Conservation (phyloP, 2,329 filamentous ascomycete genomes). For the Xylaria digitata region DNA sequence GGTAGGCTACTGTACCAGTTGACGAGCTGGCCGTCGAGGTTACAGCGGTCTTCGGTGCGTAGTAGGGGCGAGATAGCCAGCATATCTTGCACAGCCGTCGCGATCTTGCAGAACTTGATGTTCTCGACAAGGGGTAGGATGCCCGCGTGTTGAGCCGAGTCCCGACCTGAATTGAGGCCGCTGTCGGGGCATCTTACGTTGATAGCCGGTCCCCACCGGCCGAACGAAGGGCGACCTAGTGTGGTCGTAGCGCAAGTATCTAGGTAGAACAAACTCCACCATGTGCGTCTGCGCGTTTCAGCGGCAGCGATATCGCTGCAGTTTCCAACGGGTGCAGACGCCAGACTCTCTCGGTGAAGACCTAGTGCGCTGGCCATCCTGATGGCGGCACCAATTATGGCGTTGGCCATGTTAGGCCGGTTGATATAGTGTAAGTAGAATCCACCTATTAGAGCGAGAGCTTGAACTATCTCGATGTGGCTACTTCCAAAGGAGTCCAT, state of each 20-base stretch:
- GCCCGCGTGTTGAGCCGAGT: slow-evolving; percentile 69
- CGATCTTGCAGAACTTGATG: slow-evolving; percentile 82
- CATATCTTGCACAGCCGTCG: slow-evolving; percentile 80
- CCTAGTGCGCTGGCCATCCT: slow-evolving; percentile 81
- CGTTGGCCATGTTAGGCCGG: slow-evolving; percentile 80
- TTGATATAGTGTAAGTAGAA: slow-evolving; percentile 84
- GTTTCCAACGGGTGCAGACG: slow-evolving; percentile 51
- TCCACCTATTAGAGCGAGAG: slow-evolving; percentile 76
- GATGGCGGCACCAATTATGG: slow-evolving; percentile 75
- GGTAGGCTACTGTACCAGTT: slow-evolving; percentile 79
- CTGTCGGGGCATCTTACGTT: slow-evolving; percentile 72
- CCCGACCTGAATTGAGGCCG: slow-evolving; percentile 59
- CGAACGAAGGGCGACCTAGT: slow-evolving; percentile 76
- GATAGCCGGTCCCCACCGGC: slow-evolving; percentile 74
- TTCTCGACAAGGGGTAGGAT: slow-evolving; percentile 80
- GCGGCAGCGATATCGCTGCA: slow-evolving; percentile 62
- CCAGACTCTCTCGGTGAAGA: slow-evolving; percentile 71
- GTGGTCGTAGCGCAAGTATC: slow-evolving; percentile 80
- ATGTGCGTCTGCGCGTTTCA: slow-evolving; percentile 74
- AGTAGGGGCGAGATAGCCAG: slow-evolving; percentile 76
- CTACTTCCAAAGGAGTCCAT: slow-evolving; percentile 76
- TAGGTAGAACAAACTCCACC: slow-evolving; percentile 80
- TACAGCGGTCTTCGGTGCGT: slow-evolving; percentile 72
- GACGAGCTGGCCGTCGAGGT: slow-evolving; percentile 74
- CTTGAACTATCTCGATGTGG: slow-evolving; percentile 78